Evolutionary conservation across 1,284 basidiomycete genomes (phyloP).

Genomic region (Ceratobasidium sp.): DNA sequence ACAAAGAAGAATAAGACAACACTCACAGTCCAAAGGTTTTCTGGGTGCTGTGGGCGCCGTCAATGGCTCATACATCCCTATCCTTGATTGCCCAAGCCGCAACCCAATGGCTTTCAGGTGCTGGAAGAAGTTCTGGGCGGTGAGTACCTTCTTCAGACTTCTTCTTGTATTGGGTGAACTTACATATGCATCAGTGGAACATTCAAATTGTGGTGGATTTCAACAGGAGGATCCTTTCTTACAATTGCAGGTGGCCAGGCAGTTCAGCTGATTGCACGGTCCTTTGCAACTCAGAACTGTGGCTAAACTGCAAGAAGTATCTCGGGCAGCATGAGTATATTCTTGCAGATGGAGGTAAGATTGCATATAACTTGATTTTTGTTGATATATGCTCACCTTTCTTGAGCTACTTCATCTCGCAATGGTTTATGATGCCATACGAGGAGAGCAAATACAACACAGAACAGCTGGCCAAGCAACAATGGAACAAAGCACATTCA

Average conservation of each 20-base stretch:
- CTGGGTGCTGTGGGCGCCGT: not conserved
- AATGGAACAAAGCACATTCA: not conserved
- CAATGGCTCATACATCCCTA: not conserved
- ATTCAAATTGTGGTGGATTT: not conserved
- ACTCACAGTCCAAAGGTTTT: not conserved
- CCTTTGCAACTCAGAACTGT: not conserved
- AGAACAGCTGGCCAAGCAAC: not conserved
- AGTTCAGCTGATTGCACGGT: not conserved
- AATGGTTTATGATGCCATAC: not conserved
- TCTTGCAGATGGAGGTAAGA: not conserved
- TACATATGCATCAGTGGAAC: not conserved
- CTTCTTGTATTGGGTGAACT: not conserved
- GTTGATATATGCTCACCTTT: not conserved
- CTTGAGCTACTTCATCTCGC: not conserved
- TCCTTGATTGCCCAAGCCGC: not conserved
- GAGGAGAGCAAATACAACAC: not conserved
- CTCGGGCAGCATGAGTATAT: not conserved
- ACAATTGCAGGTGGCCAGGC: conserved; percentile 6
- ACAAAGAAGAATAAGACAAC: not conserved
- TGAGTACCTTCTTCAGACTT: not conserved
- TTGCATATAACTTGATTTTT: not conserved
- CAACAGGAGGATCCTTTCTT: not conserved
- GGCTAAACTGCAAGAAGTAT: not conserved
- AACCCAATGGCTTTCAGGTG: not conserved
- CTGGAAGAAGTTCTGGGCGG: not conserved